Evolutionary conservation across 345 rosid genomes (phyloP).

Genomic region (Diplotaxis tenuifolia): DNA sequence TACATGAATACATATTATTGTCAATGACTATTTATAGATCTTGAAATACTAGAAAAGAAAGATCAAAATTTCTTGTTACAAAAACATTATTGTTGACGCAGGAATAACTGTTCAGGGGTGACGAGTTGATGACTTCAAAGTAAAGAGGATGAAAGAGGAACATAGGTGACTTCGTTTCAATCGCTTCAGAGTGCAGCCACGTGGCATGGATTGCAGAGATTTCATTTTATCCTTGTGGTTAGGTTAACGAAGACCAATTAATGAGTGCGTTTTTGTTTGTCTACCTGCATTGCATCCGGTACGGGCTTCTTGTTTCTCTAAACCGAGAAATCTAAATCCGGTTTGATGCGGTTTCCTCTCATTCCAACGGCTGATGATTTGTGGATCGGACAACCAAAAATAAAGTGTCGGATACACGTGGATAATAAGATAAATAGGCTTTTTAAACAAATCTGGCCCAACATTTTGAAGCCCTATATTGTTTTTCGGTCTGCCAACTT

Average conservation of each 20-base stretch:
- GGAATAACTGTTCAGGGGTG: background rate
- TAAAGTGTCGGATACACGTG: constrained; percentile 37
- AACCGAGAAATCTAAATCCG: background rate
- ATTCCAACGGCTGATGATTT: constrained; percentile 9
- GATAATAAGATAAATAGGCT: background rate
- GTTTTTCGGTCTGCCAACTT: constrained; percentile 1
- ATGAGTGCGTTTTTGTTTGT: background rate
- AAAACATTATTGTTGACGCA: background rate
- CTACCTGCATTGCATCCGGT: background rate
- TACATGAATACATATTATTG: too few relatives aligned
- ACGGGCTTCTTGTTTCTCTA: background rate
- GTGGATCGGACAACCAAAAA: background rate
- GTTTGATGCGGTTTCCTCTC: background rate
- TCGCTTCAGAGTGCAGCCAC: background rate
- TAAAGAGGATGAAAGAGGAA: background rate
- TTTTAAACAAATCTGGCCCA: background rate
- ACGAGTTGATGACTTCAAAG: background rate
- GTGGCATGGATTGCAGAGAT: background rate
- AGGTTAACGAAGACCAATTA: constrained; percentile 1
- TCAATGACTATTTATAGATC: background rate
- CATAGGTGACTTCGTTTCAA: background rate
- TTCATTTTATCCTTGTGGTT: background rate
- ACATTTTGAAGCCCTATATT: constrained; percentile 10
- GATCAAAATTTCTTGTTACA: background rate
- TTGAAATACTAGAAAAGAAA: background rate